phyloP scores from a whole-genome alignment of 1,284 basidiomycete genomes.

The Trametes sp. region DNA sequence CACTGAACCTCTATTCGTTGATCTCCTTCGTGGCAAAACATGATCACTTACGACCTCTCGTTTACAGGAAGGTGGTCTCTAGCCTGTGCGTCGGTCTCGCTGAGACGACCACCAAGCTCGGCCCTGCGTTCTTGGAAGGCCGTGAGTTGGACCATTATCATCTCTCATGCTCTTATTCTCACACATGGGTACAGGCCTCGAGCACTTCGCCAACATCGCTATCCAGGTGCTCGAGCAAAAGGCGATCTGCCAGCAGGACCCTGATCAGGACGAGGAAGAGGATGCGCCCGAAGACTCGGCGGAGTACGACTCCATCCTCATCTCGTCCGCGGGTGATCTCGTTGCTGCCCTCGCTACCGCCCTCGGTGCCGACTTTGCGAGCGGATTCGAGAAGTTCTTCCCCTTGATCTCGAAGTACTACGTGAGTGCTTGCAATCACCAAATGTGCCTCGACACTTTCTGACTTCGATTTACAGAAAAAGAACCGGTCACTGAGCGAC shows the following conservation, averaged over 20 bases:
- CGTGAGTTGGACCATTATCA: slow-evolving; percentile 51
- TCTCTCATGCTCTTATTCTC: not conserved
- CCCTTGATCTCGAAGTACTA: slow-evolving; percentile 95
- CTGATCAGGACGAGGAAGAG: slow-evolving; percentile 90
- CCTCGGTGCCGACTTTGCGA: slow-evolving; percentile 87
- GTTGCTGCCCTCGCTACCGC: slow-evolving; percentile 91
- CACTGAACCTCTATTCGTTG: slow-evolving; percentile 43
- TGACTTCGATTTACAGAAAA: slow-evolving; percentile 62
- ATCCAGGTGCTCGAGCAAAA: slow-evolving; percentile 91
- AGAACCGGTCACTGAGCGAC: slow-evolving; percentile 88
- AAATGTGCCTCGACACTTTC: not conserved
- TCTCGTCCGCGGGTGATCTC: slow-evolving; percentile 94
- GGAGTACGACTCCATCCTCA: slow-evolving; percentile 96
- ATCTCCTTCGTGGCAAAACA: slow-evolving; percentile 14
- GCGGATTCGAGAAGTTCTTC: slow-evolving; percentile 87
- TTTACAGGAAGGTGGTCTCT: slow-evolving; percentile 83
- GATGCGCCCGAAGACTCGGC: slow-evolving; percentile 86
- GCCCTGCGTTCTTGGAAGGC: slow-evolving; percentile 83
- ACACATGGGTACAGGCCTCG: slow-evolving; percentile 64
- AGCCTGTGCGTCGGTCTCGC: slow-evolving; percentile 87
- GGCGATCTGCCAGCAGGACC: slow-evolving; percentile 95
- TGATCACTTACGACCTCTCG: slow-evolving; percentile 31
- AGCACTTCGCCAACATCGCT: slow-evolving; percentile 82
- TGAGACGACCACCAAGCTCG: slow-evolving; percentile 91
- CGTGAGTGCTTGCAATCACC: slow-evolving; percentile 56